Evolutionary conservation across 305 asterid genomes (phyloP).

Genomic region (Fraxinus baroniana): DNA sequence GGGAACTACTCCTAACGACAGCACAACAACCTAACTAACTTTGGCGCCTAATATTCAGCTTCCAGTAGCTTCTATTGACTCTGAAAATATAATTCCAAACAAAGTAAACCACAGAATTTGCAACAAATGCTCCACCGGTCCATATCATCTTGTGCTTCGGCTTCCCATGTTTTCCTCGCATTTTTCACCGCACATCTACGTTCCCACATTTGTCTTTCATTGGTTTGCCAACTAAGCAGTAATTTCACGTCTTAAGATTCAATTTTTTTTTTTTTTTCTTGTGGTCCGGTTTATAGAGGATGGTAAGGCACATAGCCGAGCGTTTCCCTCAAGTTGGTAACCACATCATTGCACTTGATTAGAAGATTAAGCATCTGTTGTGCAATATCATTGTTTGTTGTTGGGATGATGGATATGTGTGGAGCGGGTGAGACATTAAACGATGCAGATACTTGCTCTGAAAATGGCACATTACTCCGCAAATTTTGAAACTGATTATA

Average conservation of each 20-base stretch:
- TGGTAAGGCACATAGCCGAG: conserved; percentile 58
- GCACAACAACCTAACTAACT: no score
- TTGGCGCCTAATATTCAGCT: no score
- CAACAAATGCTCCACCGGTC: not conserved
- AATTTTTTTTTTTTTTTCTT: not conserved
- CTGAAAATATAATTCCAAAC: not conserved
- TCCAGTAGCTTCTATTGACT: no score
- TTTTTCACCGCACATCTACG: not conserved
- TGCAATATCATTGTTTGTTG: conserved; percentile 39
- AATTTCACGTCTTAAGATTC: not conserved
- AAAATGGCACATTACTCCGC: conserved; percentile 26
- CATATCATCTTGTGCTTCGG: not conserved
- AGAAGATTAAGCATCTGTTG: conserved; percentile 63
- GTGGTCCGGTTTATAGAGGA: conserved; percentile 31
- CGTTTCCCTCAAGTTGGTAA: conserved; percentile 38
- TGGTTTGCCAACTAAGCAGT: not conserved
- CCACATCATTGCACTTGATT: conserved; percentile 56
- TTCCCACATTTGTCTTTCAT: not conserved
- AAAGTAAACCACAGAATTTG: not conserved
- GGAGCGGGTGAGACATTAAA: conserved; percentile 21
- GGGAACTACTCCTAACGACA: no score
- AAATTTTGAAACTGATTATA: conserved; percentile 34
- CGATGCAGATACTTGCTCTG: conserved; percentile 36
- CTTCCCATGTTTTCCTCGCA: not conserved
- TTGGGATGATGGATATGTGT: conserved; percentile 1